These are phyloP conservation scores for Aechmea fasciata DNA, from an alignment of 176 grass and related monocot species.

Conservation along the genomic window DNA sequence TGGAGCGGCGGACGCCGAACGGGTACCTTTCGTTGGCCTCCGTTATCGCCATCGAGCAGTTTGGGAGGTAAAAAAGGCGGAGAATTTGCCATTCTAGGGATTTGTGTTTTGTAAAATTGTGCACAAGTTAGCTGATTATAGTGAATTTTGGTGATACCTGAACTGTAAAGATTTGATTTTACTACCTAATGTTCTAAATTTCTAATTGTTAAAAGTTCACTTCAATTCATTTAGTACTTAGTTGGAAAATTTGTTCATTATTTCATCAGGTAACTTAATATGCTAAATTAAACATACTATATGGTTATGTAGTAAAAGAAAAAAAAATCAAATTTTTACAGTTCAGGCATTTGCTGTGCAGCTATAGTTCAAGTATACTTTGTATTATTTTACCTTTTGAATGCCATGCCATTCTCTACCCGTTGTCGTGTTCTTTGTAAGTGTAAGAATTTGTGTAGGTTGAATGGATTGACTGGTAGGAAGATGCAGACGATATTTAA, in stretches of 20 bases:
- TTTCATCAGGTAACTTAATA: too few relatives aligned
- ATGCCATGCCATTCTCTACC: too few relatives aligned
- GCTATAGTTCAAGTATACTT: background rate
- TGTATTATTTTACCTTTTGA: background rate
- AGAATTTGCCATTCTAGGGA: background rate
- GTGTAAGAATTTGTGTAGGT: conserved; percentile 42
- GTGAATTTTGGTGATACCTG: background rate
- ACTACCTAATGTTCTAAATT: too few relatives aligned
- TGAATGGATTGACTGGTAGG: conserved; percentile 69
- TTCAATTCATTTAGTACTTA: too few relatives aligned
- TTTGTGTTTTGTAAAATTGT: conserved; percentile 2
- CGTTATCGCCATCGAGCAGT: conserved; percentile 77
- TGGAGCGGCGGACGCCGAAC: conserved; percentile 39
- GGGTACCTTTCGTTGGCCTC: conserved; percentile 64
- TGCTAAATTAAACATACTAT: too few relatives aligned
- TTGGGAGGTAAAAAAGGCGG: conserved; percentile 46
- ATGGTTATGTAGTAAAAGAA: too few relatives aligned
- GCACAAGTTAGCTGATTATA: background rate
- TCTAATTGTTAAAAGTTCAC: too few relatives aligned
- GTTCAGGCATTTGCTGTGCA: too few relatives aligned
- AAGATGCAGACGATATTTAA: conserved; percentile 77
- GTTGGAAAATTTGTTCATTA: too few relatives aligned
- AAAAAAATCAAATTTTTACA: too few relatives aligned
- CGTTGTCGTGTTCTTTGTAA: background rate
- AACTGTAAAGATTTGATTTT: too few relatives aligned